A percentile compares a stretch with the other conserved stretches of the same genome.
These are phyloP conservation scores for Tuber microsphaerosporum DNA, from an alignment of 495 filamentous ascomycete species.

Conservation along the genomic window DNA sequence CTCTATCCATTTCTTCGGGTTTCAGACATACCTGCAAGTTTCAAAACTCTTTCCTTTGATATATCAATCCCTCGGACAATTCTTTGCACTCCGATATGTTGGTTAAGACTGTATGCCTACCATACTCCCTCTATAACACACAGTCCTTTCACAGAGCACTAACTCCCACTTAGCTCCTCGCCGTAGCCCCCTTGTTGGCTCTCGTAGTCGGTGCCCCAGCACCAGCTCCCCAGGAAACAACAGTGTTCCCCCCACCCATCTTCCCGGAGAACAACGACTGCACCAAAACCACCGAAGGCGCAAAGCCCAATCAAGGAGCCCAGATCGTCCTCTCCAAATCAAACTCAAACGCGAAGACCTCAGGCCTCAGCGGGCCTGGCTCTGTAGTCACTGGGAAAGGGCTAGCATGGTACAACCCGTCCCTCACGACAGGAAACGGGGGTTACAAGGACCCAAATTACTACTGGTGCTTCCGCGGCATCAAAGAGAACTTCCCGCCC, in stretches of 20 bases:
- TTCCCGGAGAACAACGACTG: slow-evolving; percentile 23
- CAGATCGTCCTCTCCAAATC: slow-evolving; percentile 7
- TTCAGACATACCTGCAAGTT: slow-evolving; percentile 5
- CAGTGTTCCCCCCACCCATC: slow-evolving; percentile 7
- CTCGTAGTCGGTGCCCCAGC: slow-evolving; percentile 9
- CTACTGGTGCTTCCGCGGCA: slow-evolving; percentile 31
- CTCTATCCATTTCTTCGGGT: neutral
- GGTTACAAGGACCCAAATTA: slow-evolving; percentile 27
- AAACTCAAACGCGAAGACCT: too few species aligned
- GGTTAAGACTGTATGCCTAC: slow-evolving; percentile 8
- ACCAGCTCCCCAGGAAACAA: neutral
- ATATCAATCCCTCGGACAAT: neutral
- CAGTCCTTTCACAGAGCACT: slow-evolving; percentile 5
- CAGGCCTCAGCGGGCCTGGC: slow-evolving; percentile 14
- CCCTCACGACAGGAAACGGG: slow-evolving; percentile 14
- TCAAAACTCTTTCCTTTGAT: neutral
- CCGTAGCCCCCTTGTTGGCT: slow-evolving; percentile 16
- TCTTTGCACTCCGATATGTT: slow-evolving; percentile 14
- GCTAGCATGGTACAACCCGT: slow-evolving; percentile 29
- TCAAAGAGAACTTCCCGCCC: slow-evolving; percentile 34
- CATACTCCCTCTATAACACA: neutral
- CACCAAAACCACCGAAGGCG: slow-evolving; percentile 13
- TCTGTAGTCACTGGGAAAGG: slow-evolving; percentile 25
- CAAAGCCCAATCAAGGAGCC: slow-evolving; percentile 22
- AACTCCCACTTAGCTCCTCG: slow-evolving; percentile 16